Evolutionary conservation across 2,329 filamentous ascomycete genomes (phyloP).

Genomic region (Grosmannia clavigera): DNA sequence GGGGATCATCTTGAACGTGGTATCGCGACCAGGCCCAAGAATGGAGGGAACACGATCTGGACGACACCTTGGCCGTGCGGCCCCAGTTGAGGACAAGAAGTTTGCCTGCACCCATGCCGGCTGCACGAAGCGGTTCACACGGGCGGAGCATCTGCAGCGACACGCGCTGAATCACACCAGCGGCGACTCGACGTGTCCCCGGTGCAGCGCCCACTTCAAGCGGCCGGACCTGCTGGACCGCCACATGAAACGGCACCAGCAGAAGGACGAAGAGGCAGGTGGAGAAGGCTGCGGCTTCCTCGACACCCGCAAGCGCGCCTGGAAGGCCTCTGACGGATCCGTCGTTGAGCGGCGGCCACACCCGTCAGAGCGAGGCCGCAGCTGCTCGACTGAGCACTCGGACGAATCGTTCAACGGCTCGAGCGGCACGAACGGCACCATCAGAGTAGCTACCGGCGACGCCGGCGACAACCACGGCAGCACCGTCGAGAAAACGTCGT

Average conservation of each 20-base stretch:
- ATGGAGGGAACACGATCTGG: conserved; percentile 1
- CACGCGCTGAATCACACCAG: conserved; percentile 59
- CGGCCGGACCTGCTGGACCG: conserved; percentile 11
- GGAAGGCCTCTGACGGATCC: conserved; percentile 8
- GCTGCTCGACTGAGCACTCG: too few relatives aligned
- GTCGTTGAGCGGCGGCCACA: conserved; percentile 6
- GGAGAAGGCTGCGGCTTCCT: conserved; percentile 9
- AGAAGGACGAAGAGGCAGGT: conserved; percentile 9
- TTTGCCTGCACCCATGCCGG: conserved; percentile 29
- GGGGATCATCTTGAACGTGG: neutral
- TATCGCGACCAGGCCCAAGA: neutral
- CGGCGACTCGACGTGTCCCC: conserved; percentile 6
- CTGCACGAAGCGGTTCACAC: conserved; percentile 69
- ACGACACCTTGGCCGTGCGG: neutral
- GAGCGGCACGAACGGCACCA: too few relatives aligned
- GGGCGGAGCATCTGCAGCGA: conserved; percentile 69
- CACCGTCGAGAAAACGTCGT: too few relatives aligned
- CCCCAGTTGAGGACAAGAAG: conserved; percentile 1
- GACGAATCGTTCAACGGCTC: too few relatives aligned
- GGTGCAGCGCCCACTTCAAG: conserved; percentile 11
- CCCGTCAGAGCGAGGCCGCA: neutral
- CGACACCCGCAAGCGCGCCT: conserved; percentile 10
- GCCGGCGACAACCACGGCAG: too few relatives aligned
- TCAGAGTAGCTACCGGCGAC: too few relatives aligned
- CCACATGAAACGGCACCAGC: conserved; percentile 9